Evolutionary conservation across 768 basidiomycete genomes (phyloP).

Genomic region (Nevesoporus exiguus): DNA sequence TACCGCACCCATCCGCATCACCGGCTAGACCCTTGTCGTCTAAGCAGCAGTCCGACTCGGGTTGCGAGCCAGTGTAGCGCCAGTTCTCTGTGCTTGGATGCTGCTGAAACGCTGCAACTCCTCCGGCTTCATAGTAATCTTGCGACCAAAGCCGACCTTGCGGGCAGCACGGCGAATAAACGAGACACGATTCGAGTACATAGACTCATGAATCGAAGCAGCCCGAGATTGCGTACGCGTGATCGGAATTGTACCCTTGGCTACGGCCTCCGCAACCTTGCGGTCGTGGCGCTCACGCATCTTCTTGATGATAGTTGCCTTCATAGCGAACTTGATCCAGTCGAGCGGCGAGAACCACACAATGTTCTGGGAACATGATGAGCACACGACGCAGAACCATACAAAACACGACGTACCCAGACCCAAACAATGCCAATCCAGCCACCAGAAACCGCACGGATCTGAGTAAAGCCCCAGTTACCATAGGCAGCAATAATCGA

Average conservation of each 20-base stretch:
- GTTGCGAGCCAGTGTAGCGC: conserved; percentile 73
- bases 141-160: conserved; percentile 85
- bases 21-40: conserved; percentile 10
- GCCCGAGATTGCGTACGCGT: conserved; percentile 87
- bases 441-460: conserved; percentile 75
- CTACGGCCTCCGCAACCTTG: conserved; percentile 39
- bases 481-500: conserved; percentile 94
- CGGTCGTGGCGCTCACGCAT: conserved; percentile 65
- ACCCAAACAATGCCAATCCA: conserved; percentile 99
- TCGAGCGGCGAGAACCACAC: conserved; percentile 96
- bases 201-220: conserved; percentile 83
- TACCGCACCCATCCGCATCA: conserved; percentile 20
- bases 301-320: conserved; percentile 83
- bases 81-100: conserved; percentile 79
- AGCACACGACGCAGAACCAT: conserved; percentile 3
- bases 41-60: conserved; percentile 60
- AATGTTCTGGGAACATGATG: conserved; percentile 60
- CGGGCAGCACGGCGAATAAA: conserved; percentile 88
- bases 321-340: conserved; percentile 95
- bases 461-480: conserved; percentile 91
- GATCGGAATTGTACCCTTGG: conserved; percentile 57
- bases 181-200: conserved; percentile 93
- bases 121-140: conserved; percentile 77
- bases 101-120: conserved; percentile 84
- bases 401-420: conserved; percentile 65